Base-by-base conservation (phyloP, 768 basidiomycete species). In the Lactarius pseudohatsudake region DNA sequence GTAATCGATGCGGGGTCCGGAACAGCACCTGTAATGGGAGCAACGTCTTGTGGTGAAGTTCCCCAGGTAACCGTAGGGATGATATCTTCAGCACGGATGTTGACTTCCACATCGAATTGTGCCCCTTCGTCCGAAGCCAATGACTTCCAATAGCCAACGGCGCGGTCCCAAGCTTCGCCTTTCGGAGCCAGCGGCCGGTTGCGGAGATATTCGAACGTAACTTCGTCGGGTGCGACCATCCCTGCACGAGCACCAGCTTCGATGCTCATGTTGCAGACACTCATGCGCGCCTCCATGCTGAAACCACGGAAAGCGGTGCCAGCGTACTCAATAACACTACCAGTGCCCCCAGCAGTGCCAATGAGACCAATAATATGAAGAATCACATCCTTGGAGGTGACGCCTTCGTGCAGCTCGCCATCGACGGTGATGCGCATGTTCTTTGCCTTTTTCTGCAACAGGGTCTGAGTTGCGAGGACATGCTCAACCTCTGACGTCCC, bases 401-500 rank as follows among this genome's bases (percentile, higher is more conserved):
- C 82, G 55, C 86, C 86, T 57, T 84, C 81, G 45, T 75, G 76
- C 15, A 88, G 80, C 7, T 76, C 73, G 57, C 86, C 86, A 53
- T 88, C 82, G 66, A 88, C 85, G 68, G 78, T 81, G 74, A 88
- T 81, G 62, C 83, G 82, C 86, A 88, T 86, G 80, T 87, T 88
- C 76, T 85, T 85, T 57, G 82, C 82, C 75, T 86, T 86, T 72
- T 79, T 79, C 76, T 88, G 86, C 58, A 84, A 77, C 26, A 88
- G 78, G 54, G 85, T 85, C 72, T 88, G 86, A 18, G 86, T 88
- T 15, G 86, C 86, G 58, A 88, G 84, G 67, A 88, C 86, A 73
- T 88, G 86, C 73, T 88, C 86, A 70, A 88, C 85, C 73, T 88
- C 86, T 65, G 85, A 86, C 2, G 86, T 86, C 41, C 86, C 86